These are phyloP conservation scores for bread wheat (Triticum aestivum) DNA, from an alignment of 176 grass and related monocot genomes.

Conservation along the genomic window DNA sequence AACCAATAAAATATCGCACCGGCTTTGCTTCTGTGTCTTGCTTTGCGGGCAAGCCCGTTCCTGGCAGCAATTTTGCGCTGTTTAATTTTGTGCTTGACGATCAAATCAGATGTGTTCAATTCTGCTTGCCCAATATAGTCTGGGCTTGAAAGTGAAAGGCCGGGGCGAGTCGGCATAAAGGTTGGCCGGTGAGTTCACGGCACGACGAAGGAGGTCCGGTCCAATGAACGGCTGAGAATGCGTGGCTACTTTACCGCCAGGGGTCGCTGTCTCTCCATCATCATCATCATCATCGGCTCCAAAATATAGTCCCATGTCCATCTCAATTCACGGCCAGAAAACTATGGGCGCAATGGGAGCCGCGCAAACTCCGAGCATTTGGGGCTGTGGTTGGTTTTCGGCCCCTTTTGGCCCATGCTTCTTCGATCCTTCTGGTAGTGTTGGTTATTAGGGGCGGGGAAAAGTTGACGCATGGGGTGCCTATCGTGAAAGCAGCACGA, in stretches of 20 bases:
- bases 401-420: not conserved
- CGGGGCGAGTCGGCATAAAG: not conserved
- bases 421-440: not conserved
- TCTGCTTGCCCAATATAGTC: not conserved
- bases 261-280: not conserved
- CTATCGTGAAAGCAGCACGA: constrained; percentile 22
- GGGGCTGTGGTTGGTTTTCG: constrained; percentile 18
- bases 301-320: not conserved
- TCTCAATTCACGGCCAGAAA: constrained; percentile 3
- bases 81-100: not conserved
- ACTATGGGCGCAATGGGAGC: constrained; percentile 6
- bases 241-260: not conserved
- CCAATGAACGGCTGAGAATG: not conserved
- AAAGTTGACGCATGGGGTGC: not conserved
- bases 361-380: not conserved
- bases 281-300: not conserved
- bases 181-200: constrained; percentile 18
- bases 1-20: constrained; percentile 24
- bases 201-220: not conserved
- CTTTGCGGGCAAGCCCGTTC: not conserved
- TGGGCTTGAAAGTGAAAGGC: not conserved
- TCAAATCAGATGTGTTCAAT: not conserved
- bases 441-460: not conserved
- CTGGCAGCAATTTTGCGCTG: not conserved
- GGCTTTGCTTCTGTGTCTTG: not conserved